A percentile compares a stretch with the other conserved stretches of the same genome.
These are phyloP conservation scores for Alternaria solani DNA, from an alignment of 2,329 filamentous ascomycete species.

Conservation along the genomic window DNA sequence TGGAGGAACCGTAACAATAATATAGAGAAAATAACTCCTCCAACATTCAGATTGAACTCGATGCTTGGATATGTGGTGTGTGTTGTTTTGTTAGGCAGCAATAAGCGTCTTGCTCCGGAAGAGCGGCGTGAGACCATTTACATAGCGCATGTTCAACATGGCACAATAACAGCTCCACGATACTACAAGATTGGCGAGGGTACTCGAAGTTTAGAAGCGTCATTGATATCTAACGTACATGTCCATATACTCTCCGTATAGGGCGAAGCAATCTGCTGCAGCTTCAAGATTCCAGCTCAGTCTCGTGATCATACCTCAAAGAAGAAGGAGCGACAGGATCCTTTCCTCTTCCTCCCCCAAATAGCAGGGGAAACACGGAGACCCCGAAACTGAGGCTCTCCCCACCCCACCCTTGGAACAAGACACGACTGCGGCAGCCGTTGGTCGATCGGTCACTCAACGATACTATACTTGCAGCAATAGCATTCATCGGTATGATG, in stretches of 20 bases:
- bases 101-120: background rate
- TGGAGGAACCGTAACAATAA: too few species aligned
- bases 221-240: background rate
- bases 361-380: conserved; percentile 19
- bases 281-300: background rate
- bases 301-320: background rate
- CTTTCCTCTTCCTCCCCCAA: background rate
- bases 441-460: conserved; percentile 19
- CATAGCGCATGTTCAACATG: conserved; percentile 28
- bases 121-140: conserved; percentile 7
- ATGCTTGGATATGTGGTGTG: background rate
- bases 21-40: background rate
- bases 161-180: conserved; percentile 18
- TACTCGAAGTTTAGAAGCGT: background rate
- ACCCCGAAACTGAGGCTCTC: conserved; percentile 21
- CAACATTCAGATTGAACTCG: background rate
- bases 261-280: too few species aligned
- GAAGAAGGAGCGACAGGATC: background rate
- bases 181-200: conserved; percentile 5
- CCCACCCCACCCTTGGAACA: conserved; percentile 12
- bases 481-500: conserved; percentile 7
- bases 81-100: background rate
- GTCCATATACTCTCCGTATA: too few species aligned
- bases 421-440: conserved; percentile 17
- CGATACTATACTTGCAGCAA: conserved; percentile 10